A percentile compares a stretch with the other conserved stretches of the same genome.
Evolutionary conservation across 2,329 filamentous ascomycete genomes (phyloP).

Genomic region (Chaetomiaceae sp.): DNA sequence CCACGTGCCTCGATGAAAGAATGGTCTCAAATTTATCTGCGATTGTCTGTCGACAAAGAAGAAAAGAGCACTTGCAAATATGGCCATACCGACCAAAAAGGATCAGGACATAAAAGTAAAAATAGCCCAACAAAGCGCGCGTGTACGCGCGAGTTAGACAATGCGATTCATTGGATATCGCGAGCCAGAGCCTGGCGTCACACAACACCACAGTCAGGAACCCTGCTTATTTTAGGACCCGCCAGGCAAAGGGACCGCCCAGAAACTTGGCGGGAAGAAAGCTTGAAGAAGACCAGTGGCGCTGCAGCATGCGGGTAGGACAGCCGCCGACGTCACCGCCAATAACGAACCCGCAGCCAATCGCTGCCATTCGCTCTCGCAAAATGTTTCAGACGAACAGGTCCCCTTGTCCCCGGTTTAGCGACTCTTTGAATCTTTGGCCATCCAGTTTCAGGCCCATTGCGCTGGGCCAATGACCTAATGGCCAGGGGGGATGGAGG

Average conservation of each 20-base stretch:
- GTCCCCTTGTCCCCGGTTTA: neutral
- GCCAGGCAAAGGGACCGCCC: neutral
- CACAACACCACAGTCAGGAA: neutral
- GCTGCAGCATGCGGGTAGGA: neutral
- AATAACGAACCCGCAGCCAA: conserved; percentile 3
- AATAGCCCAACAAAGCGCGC: conserved; percentile 8
- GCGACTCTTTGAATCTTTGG: neutral
- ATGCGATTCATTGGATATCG: conserved; percentile 1
- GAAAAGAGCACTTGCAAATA: neutral
- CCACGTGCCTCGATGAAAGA: neutral
- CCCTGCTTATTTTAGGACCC: neutral
- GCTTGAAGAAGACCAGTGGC: neutral
- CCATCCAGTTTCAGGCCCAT: conserved; percentile 13
- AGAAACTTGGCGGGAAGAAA: neutral
- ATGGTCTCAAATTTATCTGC: neutral
- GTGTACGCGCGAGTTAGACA: conserved; percentile 1
- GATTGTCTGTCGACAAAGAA: neutral
- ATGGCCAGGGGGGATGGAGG: neutral
- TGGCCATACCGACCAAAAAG: neutral
- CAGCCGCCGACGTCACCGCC: conserved; percentile 18
- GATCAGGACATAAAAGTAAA: neutral
- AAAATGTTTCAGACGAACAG: conserved; percentile 15
- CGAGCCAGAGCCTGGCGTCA: neutral
- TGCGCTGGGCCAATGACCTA: conserved; percentile 8
- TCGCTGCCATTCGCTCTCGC: neutral